Evolutionary conservation across 495 filamentous ascomycete genomes (phyloP).

Genomic region (Xylaria palmicola): DNA sequence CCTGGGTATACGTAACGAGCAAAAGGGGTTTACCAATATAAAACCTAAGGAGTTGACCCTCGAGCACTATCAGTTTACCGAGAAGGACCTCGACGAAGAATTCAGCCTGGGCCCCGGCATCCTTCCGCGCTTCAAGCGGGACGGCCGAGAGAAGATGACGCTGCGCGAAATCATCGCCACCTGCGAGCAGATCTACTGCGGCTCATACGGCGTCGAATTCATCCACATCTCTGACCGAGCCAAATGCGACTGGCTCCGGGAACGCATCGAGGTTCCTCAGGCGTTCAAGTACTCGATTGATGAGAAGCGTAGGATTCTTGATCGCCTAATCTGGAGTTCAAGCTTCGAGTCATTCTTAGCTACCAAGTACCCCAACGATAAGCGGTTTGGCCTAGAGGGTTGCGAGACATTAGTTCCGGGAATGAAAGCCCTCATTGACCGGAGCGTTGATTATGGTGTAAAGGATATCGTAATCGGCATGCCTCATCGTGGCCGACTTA

Average conservation of each 20-base stretch:
- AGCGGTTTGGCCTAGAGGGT: conserved; percentile 96
- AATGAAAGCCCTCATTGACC: conserved; percentile 98
- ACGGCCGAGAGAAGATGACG: conserved; percentile 90
- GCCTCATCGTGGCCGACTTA: conserved; percentile 97
- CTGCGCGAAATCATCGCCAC: conserved; percentile 89
- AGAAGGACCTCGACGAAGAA: conserved; percentile 91
- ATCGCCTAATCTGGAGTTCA: conserved; percentile 96
- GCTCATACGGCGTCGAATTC: conserved; percentile 94
- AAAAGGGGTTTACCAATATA: conserved; percentile 81
- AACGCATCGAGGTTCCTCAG: conserved; percentile 88
- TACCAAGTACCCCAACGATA: conserved; percentile 99
- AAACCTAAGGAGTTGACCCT: conserved; percentile 91
- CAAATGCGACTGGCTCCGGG: conserved; percentile 96
- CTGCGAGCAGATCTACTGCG: conserved; percentile 95
- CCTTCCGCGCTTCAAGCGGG: conserved; percentile 85
- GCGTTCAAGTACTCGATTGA: conserved; percentile 95
- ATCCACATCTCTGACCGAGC: conserved; percentile 97
- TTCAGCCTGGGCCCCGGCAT: conserved; percentile 94
- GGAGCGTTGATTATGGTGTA: conserved; percentile 95
- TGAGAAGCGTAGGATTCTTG: conserved; percentile 95
- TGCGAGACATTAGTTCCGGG: conserved; percentile 94
- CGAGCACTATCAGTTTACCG: conserved; percentile 89
- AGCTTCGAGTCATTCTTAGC: conserved; percentile 93
- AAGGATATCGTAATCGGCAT: conserved; percentile 99
- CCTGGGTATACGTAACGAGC: conserved; percentile 84